phyloP scores from a whole-genome alignment of 164 flowering plant genomes.

The Nymphaea colorata region DNA sequence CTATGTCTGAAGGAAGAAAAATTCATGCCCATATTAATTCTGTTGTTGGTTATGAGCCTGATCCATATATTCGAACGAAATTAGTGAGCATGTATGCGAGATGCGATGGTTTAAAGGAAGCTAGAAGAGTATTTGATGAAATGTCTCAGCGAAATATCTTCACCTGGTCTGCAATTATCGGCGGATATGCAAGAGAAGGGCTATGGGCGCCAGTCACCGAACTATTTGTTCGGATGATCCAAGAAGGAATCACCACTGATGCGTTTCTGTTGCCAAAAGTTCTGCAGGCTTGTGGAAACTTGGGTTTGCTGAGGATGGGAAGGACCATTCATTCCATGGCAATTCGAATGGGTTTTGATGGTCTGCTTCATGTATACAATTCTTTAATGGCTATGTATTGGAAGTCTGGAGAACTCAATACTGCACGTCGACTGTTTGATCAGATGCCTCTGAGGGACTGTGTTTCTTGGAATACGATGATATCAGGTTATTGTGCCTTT shows the following conservation, averaged over 20 bases:
- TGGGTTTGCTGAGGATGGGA: constrained; percentile 12
- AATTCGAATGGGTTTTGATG: constrained; percentile 8
- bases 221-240: constrained; percentile 18
- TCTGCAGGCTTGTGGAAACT: constrained; percentile 18
- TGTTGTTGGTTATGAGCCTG: not conserved
- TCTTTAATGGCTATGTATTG: constrained; percentile 19
- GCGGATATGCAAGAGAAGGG: constrained; percentile 14
- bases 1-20: constrained; percentile 13
- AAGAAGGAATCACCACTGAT: constrained; percentile 12
- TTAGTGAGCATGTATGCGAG: constrained; percentile 22
- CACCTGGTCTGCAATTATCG: constrained; percentile 22
- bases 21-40: constrained; percentile 13
- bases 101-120: constrained; percentile 20
- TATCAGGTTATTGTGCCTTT: constrained; percentile 15
- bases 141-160: constrained; percentile 16
- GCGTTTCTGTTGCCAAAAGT: constrained; percentile 16
- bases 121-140: constrained; percentile 15
- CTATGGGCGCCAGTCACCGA: not conserved
- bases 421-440: constrained; percentile 12
- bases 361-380: constrained; percentile 11
- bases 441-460: constrained; percentile 12
- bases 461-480: constrained; percentile 23
- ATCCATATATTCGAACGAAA: constrained; percentile 15
- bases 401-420: constrained; percentile 13
- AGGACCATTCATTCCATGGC: constrained; percentile 11